phyloP scores from a whole-genome alignment of 2,329 filamentous ascomycete species.

The Cadophora luteo-olivacea region DNA sequence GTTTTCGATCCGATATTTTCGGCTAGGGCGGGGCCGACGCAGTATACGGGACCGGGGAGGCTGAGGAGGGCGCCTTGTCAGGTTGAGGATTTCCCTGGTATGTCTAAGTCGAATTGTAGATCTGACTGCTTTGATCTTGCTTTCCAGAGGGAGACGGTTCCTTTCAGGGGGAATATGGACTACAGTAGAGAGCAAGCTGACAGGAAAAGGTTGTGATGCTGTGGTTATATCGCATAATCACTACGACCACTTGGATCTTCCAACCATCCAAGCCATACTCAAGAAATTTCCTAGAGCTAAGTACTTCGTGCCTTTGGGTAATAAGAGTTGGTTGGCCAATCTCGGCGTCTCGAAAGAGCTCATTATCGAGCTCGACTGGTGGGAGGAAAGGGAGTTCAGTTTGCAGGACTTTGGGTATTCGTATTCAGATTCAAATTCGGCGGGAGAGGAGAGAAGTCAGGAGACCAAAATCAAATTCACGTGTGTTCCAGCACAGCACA shows the following conservation, averaged over 20 bases:
- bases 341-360: conserved; percentile 66
- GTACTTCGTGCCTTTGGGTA: conserved; percentile 85
- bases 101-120: too few relatives aligned
- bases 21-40: conserved; percentile 35
- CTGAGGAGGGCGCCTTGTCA: conserved; percentile 79
- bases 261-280: conserved; percentile 73
- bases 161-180: too few relatives aligned
- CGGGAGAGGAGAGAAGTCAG: conserved; percentile 68
- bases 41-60: conserved; percentile 65
- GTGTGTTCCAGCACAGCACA: conserved; percentile 85
- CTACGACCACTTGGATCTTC: conserved; percentile 86
- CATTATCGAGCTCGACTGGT: conserved; percentile 92
- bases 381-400: conserved; percentile 77
- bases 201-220: conserved; percentile 60
- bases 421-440: neutral
- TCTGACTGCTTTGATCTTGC: too few relatives aligned
- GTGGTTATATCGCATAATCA: conserved; percentile 84
- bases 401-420: conserved; percentile 49
- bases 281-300: conserved; percentile 78
- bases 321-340: conserved; percentile 78
- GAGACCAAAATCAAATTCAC: conserved; percentile 46
- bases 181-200: conserved; percentile 15
- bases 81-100: conserved; percentile 73
- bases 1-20: conserved; percentile 39
- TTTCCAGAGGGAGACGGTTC: too few relatives aligned